Base-by-base conservation (phyloP, 345 rosid species). In the Gossypium bickii region DNA sequence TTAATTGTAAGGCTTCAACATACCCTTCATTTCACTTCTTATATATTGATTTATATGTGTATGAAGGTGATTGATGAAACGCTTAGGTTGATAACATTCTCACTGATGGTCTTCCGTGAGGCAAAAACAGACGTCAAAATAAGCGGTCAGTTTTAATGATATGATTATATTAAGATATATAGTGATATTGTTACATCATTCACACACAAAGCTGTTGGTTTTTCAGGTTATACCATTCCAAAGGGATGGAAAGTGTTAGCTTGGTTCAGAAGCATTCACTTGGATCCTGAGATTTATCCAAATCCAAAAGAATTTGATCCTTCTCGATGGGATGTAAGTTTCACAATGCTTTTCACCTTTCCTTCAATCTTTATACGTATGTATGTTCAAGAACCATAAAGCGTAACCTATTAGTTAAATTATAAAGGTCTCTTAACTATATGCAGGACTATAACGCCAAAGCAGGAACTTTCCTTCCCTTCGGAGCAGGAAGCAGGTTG, bases 231-330 rank as follows among this genome's bases (percentile, higher is more conserved):
- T 58, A 58, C 62, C 12, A 58, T 58, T 58, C 34, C 62, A 10
- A 58, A 58, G 34, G 7, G 16, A 58, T 22, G 62, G 62, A 58
- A 57, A 57, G 61, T 20, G 15, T 27, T 57, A 57, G 27, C 22
- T 20, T 57, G 27, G 61, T 57, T 57, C 29, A 57, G 27, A 57
- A 57, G 27, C 29, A 57, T 57, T 57, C 61, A 20, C 29, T 57
- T 57, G 61, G 61, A 57, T 9, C 61, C 61, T n/a, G 61, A 57
- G 61, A 57, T 22, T 57, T 57, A 57, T 57, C 61, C 61, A n/a
- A 57, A 57, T 57, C 61, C 29, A 10, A 57, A 57, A 22, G 61
- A 57, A 10, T 57, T 57, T 10, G 12, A 57, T 20, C 29, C 61
- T 20, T 20, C 61, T 22, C 12, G 61, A 57, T 20, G 61, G 61